Conservation (phyloP, 495 filamentous ascomycete species). For the Penicillium longicatenatum region DNA sequence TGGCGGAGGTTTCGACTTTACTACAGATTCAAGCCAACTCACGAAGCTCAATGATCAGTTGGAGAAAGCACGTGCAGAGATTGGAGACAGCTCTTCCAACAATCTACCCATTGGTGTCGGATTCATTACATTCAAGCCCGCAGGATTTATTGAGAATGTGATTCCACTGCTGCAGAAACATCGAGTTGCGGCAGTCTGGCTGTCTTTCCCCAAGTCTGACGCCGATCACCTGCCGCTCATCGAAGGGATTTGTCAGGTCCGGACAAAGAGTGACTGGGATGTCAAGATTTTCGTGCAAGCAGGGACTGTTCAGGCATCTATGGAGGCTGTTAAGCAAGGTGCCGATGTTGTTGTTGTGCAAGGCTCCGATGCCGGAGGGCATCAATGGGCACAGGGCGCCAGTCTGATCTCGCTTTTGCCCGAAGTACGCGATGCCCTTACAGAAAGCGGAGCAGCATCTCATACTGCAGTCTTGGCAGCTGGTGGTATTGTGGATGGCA, state of each 20-base stretch:
- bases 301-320: conserved; percentile 66
- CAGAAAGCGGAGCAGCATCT: conserved; percentile 27
- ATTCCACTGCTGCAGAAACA: conserved; percentile 43
- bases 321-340: conserved; percentile 67
- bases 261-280: conserved; percentile 52
- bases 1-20: conserved; percentile 72
- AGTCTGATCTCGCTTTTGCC: conserved; percentile 61
- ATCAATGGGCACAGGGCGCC: conserved; percentile 64
- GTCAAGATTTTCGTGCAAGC: conserved; percentile 67
- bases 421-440: conserved; percentile 59
- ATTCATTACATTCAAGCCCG: conserved; percentile 52
- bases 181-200: conserved; percentile 64
- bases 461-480: conserved; percentile 59
- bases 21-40: conserved; percentile 63
- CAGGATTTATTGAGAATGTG: conserved; percentile 34
- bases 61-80: conserved; percentile 60
- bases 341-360: conserved; percentile 74
- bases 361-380: conserved; percentile 67
- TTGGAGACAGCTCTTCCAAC: conserved; percentile 58
- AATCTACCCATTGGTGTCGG: conserved; percentile 62
- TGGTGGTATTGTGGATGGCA: conserved; percentile 65
- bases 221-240: conserved; percentile 38
- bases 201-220: conserved; percentile 58
- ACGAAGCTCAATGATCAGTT: conserved; percentile 68
- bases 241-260: conserved; percentile 40